Base-by-base conservation (phyloP, 345 rosid genomes). In the Iberis pinnata region DNA sequence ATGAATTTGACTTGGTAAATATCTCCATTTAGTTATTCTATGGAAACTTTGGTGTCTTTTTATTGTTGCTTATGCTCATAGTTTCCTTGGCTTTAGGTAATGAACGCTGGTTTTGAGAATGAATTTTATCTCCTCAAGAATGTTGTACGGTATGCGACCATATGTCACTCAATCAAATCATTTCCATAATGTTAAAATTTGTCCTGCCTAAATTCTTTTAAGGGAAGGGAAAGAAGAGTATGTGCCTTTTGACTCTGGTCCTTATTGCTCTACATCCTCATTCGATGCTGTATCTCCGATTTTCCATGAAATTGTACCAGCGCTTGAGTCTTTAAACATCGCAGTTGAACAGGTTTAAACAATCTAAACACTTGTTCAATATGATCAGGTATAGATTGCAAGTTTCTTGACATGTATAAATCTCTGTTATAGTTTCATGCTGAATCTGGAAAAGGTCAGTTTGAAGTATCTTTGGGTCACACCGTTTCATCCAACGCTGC, bases 31-130 rank as follows among this genome's bases (percentile, higher is more conserved):
- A 53, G 1, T 6, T 36, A 12, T 12, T 27, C 24, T 35, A 16
- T 18, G 18, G 35, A 37, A 58, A 16, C 13, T 48, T 25, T 38
- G 10, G 27, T 39, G 27, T 7, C 48, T 19, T 47, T 6, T 41
- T 16, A 35, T 20, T 4, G 36, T 38, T 47, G 27, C 52, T 58
- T 55, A 7, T 59, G 12, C 64, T 45, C 56, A 41, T 42, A 33
- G 7, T 26, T 32, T 16, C 15, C 43, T 24, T 14, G 49, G 25
- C 9, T 53, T 35, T 75, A 90, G 98, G 81, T 71, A 43, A 70
- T 92, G 88, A 81, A 88, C 73, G 93, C 98, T n/a, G 98, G 98
- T 56, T 92, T 88, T 64, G 98, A 92, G 66, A 88, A 73, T 63
- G 98, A 92, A 72, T 92, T 92, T 70, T 74, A 73, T 61, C 80